These are phyloP conservation scores for Nigrospora osmanthi DNA, from an alignment of 2,329 filamentous ascomycete species.

Conservation along the genomic window DNA sequence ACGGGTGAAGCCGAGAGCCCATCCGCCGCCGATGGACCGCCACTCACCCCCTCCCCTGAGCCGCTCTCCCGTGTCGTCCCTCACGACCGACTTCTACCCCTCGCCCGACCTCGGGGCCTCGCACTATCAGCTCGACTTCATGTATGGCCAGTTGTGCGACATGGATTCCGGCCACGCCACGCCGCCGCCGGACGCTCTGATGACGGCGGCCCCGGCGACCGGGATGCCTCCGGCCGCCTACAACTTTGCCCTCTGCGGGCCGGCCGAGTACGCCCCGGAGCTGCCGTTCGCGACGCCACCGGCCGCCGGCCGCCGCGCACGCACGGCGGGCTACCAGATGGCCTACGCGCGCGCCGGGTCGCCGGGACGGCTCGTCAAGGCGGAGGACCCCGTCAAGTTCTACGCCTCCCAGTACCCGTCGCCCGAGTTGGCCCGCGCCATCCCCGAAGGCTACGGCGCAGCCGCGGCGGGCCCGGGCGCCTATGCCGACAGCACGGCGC, in stretches of 20 bases:
- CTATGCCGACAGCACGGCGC: constrained; percentile 2
- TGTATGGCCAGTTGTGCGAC: constrained; percentile 33
- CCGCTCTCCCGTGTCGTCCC: constrained; percentile 33
- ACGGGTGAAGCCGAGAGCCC: no score
- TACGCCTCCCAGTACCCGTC: constrained; percentile 33
- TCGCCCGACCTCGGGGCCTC: constrained; percentile 35
- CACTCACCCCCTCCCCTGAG: constrained; percentile 39
- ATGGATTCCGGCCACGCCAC: constrained; percentile 28
- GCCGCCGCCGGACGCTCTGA: constrained; percentile 28
- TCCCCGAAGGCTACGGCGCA: constrained; percentile 11
- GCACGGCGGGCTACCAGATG: constrained; percentile 1
- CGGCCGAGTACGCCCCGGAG: no score
- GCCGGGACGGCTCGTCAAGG: constrained; percentile 28
- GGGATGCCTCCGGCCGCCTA: no score
- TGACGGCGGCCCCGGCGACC: no score
- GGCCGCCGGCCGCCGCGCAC: no score
- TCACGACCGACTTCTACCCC: constrained; percentile 34
- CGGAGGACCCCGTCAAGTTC: constrained; percentile 28
- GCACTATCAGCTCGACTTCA: constrained; percentile 33
- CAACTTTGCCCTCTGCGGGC: no score
- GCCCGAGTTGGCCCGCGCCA: constrained; percentile 26
- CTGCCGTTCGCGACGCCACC: no score
- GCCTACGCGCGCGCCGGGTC: constrained; percentile 22
- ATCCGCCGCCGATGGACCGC: constrained; percentile 30
- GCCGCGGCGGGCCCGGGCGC: no score